Evolutionary conservation across 2,329 filamentous ascomycete species (phyloP).

Genomic region (Falciphora oryzae): DNA sequence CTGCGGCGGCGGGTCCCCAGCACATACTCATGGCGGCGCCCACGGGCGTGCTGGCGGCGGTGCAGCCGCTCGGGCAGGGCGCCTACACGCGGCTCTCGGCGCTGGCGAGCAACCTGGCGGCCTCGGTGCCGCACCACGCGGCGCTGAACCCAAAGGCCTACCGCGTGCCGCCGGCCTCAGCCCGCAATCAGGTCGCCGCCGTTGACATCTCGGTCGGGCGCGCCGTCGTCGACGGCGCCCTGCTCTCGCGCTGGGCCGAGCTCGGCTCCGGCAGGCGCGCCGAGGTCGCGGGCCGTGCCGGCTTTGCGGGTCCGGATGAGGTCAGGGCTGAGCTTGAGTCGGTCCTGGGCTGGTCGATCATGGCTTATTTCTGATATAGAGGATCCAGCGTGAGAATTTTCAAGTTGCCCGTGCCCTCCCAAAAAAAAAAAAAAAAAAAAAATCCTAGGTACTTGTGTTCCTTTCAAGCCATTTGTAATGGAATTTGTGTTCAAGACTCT

Average conservation of each 20-base stretch:
- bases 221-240: conserved; percentile 70
- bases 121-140: conserved; percentile 67
- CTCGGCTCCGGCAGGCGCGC: conserved; percentile 63
- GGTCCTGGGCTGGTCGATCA: conserved; percentile 55
- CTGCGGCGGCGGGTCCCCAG: conserved; percentile 11
- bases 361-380: conserved; percentile 43
- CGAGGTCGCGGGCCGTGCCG: conserved; percentile 71
- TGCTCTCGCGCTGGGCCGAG: conserved; percentile 71
- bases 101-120: conserved; percentile 72
- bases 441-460: no score
- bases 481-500: no score
- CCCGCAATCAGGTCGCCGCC: conserved; percentile 35
- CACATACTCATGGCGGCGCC: conserved; percentile 19
- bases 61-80: conserved; percentile 73
- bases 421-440: conserved; percentile 28
- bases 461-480: no score
- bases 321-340: conserved; percentile 64
- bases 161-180: conserved; percentile 48
- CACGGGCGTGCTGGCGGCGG: conserved; percentile 69
- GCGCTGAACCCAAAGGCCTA: conserved; percentile 81
- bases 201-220: conserved; percentile 56
- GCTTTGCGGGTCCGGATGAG: conserved; percentile 57
- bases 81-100: conserved; percentile 79
- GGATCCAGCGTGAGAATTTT: conserved; percentile 10
- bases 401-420: no score